Conservation (phyloP, 2,329 filamentous ascomycete species). For the Epichloe scottii region DNA sequence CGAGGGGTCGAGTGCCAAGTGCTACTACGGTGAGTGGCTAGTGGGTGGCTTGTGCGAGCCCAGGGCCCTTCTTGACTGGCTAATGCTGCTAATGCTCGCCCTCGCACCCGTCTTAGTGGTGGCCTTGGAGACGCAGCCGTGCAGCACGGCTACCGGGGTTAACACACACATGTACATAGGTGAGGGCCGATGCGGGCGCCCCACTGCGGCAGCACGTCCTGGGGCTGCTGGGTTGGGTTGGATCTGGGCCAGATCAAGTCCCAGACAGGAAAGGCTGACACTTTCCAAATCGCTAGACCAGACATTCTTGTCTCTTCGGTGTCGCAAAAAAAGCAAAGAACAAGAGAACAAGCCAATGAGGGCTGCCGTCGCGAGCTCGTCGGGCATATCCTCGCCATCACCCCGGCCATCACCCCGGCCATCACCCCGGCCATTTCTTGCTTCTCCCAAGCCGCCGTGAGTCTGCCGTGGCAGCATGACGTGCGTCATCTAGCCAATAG, state of each 20-base stretch:
- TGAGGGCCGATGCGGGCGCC: not conserved
- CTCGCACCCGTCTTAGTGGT: not conserved
- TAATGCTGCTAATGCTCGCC: not conserved
- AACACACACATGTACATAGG: too few relatives aligned
- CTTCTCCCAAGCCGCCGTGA: not conserved
- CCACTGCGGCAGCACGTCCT: slow-evolving; percentile 1
- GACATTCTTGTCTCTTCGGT: too few relatives aligned
- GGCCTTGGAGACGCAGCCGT: not conserved
- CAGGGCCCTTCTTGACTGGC: not conserved
- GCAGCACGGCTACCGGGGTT: not conserved
- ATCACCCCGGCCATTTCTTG: not conserved
- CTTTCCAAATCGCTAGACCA: too few relatives aligned
- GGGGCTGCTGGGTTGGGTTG: not conserved
- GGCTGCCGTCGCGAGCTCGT: too few relatives aligned
- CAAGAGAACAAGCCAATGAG: too few relatives aligned
- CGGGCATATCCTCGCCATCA: too few relatives aligned
- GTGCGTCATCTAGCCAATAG: not conserved
- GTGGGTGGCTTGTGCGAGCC: slow-evolving; percentile 8
- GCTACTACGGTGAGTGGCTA: slow-evolving; percentile 8
- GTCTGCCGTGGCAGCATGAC: not conserved
- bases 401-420: not conserved
- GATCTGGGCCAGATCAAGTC: too few relatives aligned
- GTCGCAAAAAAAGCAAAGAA: too few relatives aligned
- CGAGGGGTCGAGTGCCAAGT: slow-evolving; percentile 1
- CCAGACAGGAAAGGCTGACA: too few relatives aligned